Evolutionary conservation across 441 rosid species (phyloP).

Genomic region (Capsella rubella): DNA sequence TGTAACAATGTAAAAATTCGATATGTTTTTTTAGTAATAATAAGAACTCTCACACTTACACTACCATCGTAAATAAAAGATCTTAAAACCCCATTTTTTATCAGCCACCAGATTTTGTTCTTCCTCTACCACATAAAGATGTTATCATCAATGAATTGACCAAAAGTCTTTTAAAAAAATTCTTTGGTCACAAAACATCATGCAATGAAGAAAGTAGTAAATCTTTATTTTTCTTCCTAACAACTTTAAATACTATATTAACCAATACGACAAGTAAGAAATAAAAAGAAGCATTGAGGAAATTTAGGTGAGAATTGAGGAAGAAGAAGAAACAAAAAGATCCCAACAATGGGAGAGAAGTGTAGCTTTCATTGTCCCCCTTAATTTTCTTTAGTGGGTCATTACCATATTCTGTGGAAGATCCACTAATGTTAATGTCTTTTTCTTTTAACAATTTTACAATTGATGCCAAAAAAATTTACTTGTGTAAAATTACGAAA

Average conservation of each 20-base stretch:
- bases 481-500: conserved; percentile 12
- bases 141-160: background rate
- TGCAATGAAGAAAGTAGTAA: background rate
- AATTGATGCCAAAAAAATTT: conserved; percentile 2
- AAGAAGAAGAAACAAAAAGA: background rate
- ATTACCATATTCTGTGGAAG: conserved; percentile 2
- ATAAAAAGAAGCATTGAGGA: background rate
- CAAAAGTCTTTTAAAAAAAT: background rate
- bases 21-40: too few species aligned
- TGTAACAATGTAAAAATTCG: background rate
- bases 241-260: background rate
- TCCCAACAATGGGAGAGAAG: background rate
- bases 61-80: background rate
- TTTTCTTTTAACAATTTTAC: background rate
- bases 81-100: background rate
- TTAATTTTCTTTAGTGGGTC: conserved; percentile 3
- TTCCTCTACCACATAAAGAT: background rate
- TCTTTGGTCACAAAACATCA: background rate
- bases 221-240: background rate
- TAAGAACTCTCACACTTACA: background rate
- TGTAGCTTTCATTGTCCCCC: background rate
- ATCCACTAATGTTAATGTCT: conserved; percentile 11
- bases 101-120: background rate
- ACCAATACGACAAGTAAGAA: background rate
- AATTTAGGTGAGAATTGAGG: background rate